phyloP scores from a whole-genome alignment of 352 stramenopile species.

The Globisporangium cylindrosporum region DNA sequence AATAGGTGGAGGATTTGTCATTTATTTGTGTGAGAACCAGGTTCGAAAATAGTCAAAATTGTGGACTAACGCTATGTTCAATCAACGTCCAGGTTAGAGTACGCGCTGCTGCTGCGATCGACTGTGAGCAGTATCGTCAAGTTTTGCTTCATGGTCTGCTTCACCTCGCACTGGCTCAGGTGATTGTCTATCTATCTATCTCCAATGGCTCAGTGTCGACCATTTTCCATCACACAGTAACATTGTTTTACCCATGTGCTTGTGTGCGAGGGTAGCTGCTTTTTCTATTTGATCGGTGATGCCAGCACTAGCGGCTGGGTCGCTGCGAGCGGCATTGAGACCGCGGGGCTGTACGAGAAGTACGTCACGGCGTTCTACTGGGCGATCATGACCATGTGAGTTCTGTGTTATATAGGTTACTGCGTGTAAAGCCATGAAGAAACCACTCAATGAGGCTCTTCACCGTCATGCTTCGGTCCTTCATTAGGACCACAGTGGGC shows the following conservation, averaged over 20 bases:
- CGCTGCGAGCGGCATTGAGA: conserved; percentile 29
- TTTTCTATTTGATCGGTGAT: conserved; percentile 50
- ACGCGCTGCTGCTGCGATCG: conserved; percentile 68
- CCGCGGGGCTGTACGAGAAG: conserved; percentile 21
- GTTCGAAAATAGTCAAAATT: background rate
- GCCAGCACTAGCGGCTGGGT: conserved; percentile 42
- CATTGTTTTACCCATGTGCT: background rate
- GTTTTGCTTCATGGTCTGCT: conserved; percentile 66
- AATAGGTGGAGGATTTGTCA: conserved; percentile 23
- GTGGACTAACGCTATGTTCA: background rate
- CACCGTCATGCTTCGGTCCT: conserved; percentile 1
- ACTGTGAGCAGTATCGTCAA: conserved; percentile 64
- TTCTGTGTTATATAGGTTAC: background rate
- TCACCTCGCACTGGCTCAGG: conserved; percentile 70
- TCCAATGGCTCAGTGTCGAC: background rate
- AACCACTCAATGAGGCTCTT: background rate
- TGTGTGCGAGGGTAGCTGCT: conserved; percentile 30
- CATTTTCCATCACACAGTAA: background rate
- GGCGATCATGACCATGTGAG: conserved; percentile 70
- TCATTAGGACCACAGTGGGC: conserved; percentile 46
- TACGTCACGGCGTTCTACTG: conserved; percentile 73
- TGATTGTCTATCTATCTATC: background rate
- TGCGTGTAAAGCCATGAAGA: background rate
- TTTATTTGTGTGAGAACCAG: background rate
- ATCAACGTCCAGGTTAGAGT: conserved; percentile 16